Base-by-base conservation (phyloP, 345 rosid species). In the Populus nigra region DNA sequence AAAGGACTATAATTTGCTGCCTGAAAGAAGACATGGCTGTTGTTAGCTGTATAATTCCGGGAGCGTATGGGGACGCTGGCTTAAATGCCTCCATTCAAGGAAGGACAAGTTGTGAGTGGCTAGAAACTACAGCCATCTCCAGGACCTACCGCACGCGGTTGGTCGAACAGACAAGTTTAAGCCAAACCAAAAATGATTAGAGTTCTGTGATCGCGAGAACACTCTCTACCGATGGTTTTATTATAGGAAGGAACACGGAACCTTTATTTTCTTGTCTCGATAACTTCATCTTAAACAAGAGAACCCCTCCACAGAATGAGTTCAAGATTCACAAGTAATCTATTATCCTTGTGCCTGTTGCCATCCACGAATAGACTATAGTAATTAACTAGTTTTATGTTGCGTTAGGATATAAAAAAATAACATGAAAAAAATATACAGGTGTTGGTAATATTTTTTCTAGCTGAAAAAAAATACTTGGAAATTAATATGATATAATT, bases 231-330 rank as follows among this genome's bases (percentile, higher is more conserved):
- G 16, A 62, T 6, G 31, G 36, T 33, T 49, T 72, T 43, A 2
- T 72, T 59, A 2, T 3, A 11, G 36, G 61, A 78, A 31, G 73
- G 43, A 50, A n/a, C 23, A 12, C 27, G 59, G 80, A 77, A 68
- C 39, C 68, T 79, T 69, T 78, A 45, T 68, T 36, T 16, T 8
- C 43, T 29, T 59, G 74, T 66, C 77, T n/a, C 1, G 15, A 22
- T 31, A 8, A 71, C 33, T 7, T 29, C 43, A 17, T 45, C 47
- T 22, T 15, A 33, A 1, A 41, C 18, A 23, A 8, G 5, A 6
- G 17, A 39, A 74, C 2, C 1, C 6, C 2, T 23, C 16, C 13
- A 36, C 62, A 9, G 59, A 69, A 47, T 13, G 15, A 38, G 73
- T 57, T 5, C 10, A 55, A 31, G 6, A 47, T 31, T 65, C 41